Base-by-base conservation (phyloP, 169 alveolate species). In the Cryptosporidium tyzzeri region DNA sequence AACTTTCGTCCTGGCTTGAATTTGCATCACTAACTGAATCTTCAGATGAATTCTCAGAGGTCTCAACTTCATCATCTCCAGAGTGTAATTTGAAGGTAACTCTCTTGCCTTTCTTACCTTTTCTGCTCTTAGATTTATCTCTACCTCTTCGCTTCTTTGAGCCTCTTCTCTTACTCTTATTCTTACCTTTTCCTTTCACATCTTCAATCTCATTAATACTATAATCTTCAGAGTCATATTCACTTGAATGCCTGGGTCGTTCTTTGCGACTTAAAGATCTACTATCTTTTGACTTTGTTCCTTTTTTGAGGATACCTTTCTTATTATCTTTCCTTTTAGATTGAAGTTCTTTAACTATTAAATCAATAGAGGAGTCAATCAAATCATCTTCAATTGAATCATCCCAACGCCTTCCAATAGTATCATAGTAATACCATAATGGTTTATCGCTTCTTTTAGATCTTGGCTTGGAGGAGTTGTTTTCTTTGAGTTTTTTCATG, bases 401-500 rank as follows among this genome's bases (percentile, higher is more conserved):
- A n/a, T 80, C 89, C 89, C 89, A 80, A 29, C 73, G 75, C 59
- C 50, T 59, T 21, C 89, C 89, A 39, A 80, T 80, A 44, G 62
- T 41, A 33, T 80, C 89, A 65, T 80, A 59, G 62, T 80, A 80
- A 45, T 80, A 80, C 89, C 89, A 80, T 45, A 80, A 50, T 1
- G 89, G 89, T 12, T 26, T 61, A 31, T 44, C 45, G 3, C 39
- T 29, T 39, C 33, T 39, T 23, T 59, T 61, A 2, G 50, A 59
- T 16, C 67, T 39, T 26, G 39, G 58, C 14, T 50, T 29, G 16
- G 70, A 29, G 7, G 73, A 62, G 9, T 65, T 62, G 4, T 16
- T 8, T 10, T 65, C 71, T 48, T 23, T 80, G 14, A 65, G 75
- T 29, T 61, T 61, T 26, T 80, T 65, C 67, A 80, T 37, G 33